phyloP scores from a whole-genome alignment of 2,329 filamentous ascomycete species.

The Leptographium galeiforme region DNA sequence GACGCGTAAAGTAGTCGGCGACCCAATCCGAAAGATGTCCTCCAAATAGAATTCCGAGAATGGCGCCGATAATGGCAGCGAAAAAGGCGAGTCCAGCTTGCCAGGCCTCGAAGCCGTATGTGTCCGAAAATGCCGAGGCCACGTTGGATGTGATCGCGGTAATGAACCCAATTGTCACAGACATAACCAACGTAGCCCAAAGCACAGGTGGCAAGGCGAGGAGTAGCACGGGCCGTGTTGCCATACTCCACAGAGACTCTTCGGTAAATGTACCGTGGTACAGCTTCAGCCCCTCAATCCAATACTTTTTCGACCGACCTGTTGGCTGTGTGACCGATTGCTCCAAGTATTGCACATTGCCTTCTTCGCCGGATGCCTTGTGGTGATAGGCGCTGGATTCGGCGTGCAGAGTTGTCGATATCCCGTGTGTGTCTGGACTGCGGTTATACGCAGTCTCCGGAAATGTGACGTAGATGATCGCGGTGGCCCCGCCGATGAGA shows the following conservation, averaged over 20 bases:
- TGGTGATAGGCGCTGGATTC: slow-evolving; percentile 3
- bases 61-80: slow-evolving; percentile 30
- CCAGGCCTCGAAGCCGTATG: slow-evolving; percentile 31
- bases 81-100: slow-evolving; percentile 39
- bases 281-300: no score
- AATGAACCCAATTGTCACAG: slow-evolving; percentile 38
- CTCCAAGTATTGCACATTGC: slow-evolving; percentile 8
- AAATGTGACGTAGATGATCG: slow-evolving; percentile 38
- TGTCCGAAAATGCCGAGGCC: slow-evolving; percentile 24
- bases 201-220: slow-evolving; percentile 37
- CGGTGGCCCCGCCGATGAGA: slow-evolving; percentile 32
- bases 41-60: slow-evolving; percentile 35
- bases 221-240: slow-evolving; percentile 34
- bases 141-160: slow-evolving; percentile 42
- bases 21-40: slow-evolving; percentile 33
- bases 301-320: not conserved
- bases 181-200: slow-evolving; percentile 40
- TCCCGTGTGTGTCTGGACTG: slow-evolving; percentile 12
- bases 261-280: slow-evolving; percentile 21
- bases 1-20: slow-evolving; percentile 33
- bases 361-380: slow-evolving; percentile 1
- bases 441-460: slow-evolving; percentile 39
- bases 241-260: slow-evolving; percentile 33
- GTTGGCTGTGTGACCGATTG: not conserved
- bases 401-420: slow-evolving; percentile 7